Conservation (phyloP, 1,284 basidiomycete species). For the Cutaneotrichosporon cavernicola region DNA sequence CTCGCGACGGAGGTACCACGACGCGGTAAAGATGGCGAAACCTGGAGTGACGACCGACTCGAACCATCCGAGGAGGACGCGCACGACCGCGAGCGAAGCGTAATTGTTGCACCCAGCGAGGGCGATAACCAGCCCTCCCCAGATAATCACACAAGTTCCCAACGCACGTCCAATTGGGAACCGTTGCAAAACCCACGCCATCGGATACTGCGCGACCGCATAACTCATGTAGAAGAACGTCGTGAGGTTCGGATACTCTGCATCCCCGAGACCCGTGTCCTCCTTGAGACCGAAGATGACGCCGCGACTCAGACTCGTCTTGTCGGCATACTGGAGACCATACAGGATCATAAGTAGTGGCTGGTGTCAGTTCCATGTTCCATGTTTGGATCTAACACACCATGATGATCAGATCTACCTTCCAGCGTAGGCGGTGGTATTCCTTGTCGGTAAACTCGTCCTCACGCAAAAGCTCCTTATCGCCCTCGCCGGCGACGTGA, state of each 20-base stretch:
- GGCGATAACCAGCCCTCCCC: constrained; percentile 31
- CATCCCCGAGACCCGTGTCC: constrained; percentile 35
- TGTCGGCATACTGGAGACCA: constrained; percentile 22
- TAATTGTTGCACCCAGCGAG: constrained; percentile 35
- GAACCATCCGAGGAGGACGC: constrained; percentile 35
- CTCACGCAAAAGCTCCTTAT: not conserved
- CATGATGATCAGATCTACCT: not conserved
- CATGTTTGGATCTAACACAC: not conserved
- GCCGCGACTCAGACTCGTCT: constrained; percentile 18
- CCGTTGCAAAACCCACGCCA: constrained; percentile 30
- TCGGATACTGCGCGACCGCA: constrained; percentile 32
- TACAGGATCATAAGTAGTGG: constrained; percentile 16
- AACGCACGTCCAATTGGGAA: constrained; percentile 33
- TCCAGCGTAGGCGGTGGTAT: not conserved
- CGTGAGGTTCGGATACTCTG: constrained; percentile 33
- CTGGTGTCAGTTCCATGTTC: not conserved
- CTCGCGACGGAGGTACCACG: constrained; percentile 23
- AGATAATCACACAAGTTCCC: constrained; percentile 24
- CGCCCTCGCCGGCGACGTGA: not conserved
- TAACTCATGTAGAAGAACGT: constrained; percentile 29
- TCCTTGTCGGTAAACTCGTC: not conserved
- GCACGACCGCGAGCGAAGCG: constrained; percentile 23
- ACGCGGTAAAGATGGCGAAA: constrained; percentile 28
- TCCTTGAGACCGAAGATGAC: constrained; percentile 29
- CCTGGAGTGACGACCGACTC: constrained; percentile 37